These are phyloP conservation scores for Plasmopara viticola DNA, from an alignment of 352 stramenopile species.

Conservation along the genomic window DNA sequence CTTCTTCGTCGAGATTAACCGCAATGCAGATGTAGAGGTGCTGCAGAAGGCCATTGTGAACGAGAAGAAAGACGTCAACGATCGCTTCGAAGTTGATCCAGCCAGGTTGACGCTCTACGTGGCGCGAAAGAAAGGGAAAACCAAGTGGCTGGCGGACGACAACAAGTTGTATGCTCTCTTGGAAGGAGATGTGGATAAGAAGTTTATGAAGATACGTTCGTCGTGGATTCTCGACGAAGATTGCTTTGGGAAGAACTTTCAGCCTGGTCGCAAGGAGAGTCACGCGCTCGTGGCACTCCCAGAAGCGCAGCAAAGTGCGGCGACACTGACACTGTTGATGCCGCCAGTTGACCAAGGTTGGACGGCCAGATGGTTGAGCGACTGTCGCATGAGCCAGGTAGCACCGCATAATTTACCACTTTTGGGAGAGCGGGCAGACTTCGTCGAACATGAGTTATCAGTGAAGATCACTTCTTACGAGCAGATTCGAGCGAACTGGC, in stretches of 20 bases:
- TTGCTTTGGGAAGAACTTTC: constrained; percentile 1
- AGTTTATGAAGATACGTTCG: constrained; percentile 12
- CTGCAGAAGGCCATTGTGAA: constrained; percentile 14
- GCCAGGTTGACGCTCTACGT: constrained; percentile 17
- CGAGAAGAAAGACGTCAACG: constrained; percentile 2
- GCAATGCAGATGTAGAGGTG: constrained; percentile 14
- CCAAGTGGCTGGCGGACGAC: constrained; percentile 18
- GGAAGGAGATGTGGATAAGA: constrained; percentile 6
- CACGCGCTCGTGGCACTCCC: constrained; percentile 7
- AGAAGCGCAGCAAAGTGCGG: background rate
- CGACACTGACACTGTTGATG: no score
- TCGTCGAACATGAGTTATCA: constrained; percentile 1
- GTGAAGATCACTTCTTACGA: background rate
- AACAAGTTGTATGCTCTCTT: constrained; percentile 2
- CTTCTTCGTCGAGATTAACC: constrained; percentile 18
- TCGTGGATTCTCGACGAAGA: constrained; percentile 4
- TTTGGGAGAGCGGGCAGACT: constrained; percentile 1
- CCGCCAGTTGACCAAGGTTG: constrained; percentile 1
- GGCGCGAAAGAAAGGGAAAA: constrained; percentile 13
- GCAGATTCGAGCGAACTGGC: constrained; percentile 1
- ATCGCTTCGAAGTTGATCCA: background rate
- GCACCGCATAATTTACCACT: background rate
- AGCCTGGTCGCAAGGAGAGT: constrained; percentile 4
- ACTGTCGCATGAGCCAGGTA: constrained; percentile 1
- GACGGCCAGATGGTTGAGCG: background rate